These are phyloP conservation scores for Cystobasidium tubakii DNA, from an alignment of 768 basidiomycete species.

Conservation along the genomic window DNA sequence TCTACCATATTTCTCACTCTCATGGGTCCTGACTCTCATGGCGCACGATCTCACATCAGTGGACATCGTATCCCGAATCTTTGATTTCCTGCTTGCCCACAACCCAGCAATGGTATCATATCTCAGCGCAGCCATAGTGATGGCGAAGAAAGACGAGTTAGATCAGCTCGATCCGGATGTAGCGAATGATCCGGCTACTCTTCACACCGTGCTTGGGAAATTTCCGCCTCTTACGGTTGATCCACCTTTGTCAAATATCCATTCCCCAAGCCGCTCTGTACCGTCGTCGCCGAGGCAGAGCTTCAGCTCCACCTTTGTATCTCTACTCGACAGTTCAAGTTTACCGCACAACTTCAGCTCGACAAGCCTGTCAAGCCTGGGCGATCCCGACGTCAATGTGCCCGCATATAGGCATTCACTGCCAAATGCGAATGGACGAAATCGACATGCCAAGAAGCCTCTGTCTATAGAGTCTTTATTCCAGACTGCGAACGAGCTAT, in stretches of 20 bases:
- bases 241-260: background rate
- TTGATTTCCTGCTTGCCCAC: conserved; percentile 52
- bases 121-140: conserved; percentile 51
- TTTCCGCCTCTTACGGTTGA: conserved; percentile 39
- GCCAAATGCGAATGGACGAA: background rate
- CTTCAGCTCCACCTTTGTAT: conserved; percentile 1
- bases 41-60: conserved; percentile 52
- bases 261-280: background rate
- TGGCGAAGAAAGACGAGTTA: conserved; percentile 49
- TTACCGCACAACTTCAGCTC: conserved; percentile 37
- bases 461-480: conserved; percentile 21
- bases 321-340: conserved; percentile 42
- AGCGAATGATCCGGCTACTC: conserved; percentile 50
- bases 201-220: conserved; percentile 50
- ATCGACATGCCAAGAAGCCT: background rate
- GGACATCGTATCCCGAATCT: conserved; percentile 50
- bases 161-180: conserved; percentile 45
- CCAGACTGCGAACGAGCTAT: conserved; percentile 11
- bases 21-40: conserved; percentile 53
- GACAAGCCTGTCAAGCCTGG: conserved; percentile 5
- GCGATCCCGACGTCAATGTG: conserved; percentile 16
- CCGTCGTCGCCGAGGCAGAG: conserved; percentile 13
- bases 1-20: conserved; percentile 53
- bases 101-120: conserved; percentile 53
- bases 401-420: conserved; percentile 1